Evolutionary conservation across 169 alveolate genomes (phyloP).

Genomic region (Plasmodium knowlesi): DNA sequence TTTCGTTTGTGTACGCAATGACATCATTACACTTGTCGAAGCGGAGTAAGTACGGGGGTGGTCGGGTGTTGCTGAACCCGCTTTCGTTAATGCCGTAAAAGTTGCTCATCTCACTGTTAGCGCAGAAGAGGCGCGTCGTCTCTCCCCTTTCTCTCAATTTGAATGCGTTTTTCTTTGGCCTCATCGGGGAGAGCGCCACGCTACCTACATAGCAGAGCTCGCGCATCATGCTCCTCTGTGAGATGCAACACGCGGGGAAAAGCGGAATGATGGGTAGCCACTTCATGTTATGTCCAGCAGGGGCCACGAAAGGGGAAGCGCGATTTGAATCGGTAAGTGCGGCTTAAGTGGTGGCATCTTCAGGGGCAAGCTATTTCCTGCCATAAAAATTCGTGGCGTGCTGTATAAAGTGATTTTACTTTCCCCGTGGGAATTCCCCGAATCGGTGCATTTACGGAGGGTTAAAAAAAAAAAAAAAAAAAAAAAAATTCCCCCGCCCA

Average conservation of each 20-base stretch:
- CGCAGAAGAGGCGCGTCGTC: background rate
- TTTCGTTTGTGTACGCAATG: conserved; percentile 47
- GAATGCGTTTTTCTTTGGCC: background rate
- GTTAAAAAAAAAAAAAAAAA: background rate
- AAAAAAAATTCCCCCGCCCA: too few relatives aligned
- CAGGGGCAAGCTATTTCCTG: background rate
- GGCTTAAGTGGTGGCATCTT: background rate
- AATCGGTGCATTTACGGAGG: background rate
- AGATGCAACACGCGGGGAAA: background rate
- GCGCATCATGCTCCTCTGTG: conserved; percentile 29
- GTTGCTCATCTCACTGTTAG: background rate
- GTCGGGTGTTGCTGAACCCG: background rate
- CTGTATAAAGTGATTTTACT: background rate
- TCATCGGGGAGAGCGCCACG: background rate
- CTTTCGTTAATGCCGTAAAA: conserved; percentile 23
- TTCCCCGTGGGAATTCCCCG: background rate
- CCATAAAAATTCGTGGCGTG: background rate
- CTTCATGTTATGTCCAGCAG: conserved; percentile 29
- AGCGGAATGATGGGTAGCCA: background rate
- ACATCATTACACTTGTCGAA: conserved; percentile 47
- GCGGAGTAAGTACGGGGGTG: conserved; percentile 55
- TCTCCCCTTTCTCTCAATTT: background rate
- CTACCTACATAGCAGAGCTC: background rate
- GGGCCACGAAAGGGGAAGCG: background rate
- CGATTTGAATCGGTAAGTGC: background rate